phyloP scores from a whole-genome alignment of 441 rosid genomes.

The Theobroma grandiflorum region DNA sequence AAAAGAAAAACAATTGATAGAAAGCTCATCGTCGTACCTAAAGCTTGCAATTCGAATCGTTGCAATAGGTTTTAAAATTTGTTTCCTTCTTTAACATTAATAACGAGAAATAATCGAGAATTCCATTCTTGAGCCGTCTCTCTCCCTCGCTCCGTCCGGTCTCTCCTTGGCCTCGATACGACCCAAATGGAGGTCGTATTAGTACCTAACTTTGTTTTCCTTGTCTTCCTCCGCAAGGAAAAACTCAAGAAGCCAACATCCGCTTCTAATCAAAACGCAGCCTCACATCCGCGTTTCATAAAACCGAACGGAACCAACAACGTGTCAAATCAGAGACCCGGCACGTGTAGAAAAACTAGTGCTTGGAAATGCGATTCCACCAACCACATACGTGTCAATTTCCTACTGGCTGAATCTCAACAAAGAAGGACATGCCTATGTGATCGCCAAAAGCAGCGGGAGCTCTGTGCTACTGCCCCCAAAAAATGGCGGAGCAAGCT shows the following conservation, averaged over 20 bases:
- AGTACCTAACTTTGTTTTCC: neutral
- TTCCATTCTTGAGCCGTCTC: conserved; percentile 14
- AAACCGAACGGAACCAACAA: neutral
- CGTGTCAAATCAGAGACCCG: conserved; percentile 16
- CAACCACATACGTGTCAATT: conserved; percentile 24
- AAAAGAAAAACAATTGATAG: neutral
- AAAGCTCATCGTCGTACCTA: conserved; percentile 14
- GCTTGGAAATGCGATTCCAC: neutral
- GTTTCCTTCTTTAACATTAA: neutral
- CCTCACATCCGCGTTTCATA: neutral
- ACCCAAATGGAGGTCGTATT: conserved; percentile 21
- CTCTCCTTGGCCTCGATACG: neutral
- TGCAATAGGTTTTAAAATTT: neutral
- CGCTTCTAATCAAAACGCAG: conserved; percentile 1
- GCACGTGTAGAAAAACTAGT: neutral
- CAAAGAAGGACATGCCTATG: conserved; percentile 9
- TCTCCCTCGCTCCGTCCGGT: neutral
- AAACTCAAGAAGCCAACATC: neutral
- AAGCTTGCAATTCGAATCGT: neutral
- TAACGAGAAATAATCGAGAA: neutral
- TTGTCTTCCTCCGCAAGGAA: conserved; percentile 12
- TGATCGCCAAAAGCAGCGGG: neutral
- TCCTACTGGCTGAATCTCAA: neutral
- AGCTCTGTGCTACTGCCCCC: neutral
- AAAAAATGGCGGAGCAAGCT: conserved; percentile 48